Evolutionary conservation across 2,329 filamentous ascomycete genomes (phyloP).

Genomic region (Trichocomaceae sp.): DNA sequence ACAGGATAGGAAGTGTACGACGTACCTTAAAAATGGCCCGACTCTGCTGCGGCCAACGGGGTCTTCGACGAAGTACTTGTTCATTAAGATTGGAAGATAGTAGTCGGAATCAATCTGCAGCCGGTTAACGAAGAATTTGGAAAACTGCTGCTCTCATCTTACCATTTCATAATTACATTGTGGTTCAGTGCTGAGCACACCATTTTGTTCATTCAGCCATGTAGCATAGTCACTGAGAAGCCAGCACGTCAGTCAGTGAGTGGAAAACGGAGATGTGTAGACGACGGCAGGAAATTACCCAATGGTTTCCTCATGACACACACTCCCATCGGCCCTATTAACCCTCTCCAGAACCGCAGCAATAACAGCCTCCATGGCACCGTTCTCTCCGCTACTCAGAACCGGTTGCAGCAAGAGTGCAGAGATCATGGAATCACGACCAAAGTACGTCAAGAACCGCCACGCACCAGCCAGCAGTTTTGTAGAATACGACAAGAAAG

Average conservation of each 20-base stretch:
- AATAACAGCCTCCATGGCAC: conserved; percentile 57
- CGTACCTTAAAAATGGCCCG: conserved; percentile 29
- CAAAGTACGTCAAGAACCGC: conserved; percentile 63
- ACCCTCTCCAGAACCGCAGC: conserved; percentile 55
- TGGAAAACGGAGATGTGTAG: too few species aligned
- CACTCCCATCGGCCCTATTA: conserved; percentile 53
- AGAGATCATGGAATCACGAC: conserved; percentile 58
- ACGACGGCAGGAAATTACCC: conserved; percentile 27
- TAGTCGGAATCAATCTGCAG: conserved; percentile 55
- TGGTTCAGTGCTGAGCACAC: conserved; percentile 47
- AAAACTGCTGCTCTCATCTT: conserved; percentile 5
- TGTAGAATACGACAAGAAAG: conserved; percentile 57
- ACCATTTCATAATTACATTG: conserved; percentile 54
- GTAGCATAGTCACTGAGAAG: conserved; percentile 56
- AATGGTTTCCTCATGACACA: conserved; percentile 60
- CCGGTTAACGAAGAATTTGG: neutral
- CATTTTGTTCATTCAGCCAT: conserved; percentile 47
- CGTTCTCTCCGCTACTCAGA: conserved; percentile 49
- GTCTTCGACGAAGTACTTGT: conserved; percentile 52
- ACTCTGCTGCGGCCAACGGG: conserved; percentile 35
- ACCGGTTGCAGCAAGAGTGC: conserved; percentile 53
- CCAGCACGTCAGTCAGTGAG: conserved; percentile 8
- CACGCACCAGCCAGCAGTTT: conserved; percentile 60
- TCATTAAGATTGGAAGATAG: conserved; percentile 53
- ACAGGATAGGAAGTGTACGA: neutral